phyloP scores from a whole-genome alignment of 345 rosid species.

The Abelmoschus esculentus region DNA sequence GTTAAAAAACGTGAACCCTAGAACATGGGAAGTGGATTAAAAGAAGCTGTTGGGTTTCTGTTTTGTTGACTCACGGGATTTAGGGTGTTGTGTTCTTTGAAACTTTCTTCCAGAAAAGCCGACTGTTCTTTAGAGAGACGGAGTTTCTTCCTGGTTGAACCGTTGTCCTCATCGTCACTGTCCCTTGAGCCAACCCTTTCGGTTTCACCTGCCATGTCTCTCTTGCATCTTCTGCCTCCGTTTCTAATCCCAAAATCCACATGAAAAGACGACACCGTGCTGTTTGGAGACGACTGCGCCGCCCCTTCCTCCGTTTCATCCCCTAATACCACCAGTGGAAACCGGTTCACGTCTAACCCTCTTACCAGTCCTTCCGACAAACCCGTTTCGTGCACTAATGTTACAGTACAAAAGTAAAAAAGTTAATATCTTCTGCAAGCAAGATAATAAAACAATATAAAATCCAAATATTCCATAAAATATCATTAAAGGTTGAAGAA shows the following conservation, averaged over 20 bases:
- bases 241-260: conserved; percentile 62
- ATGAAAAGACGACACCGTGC: conserved; percentile 72
- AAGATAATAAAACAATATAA: too few relatives aligned
- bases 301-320: conserved; percentile 52
- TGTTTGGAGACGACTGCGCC: conserved; percentile 68
- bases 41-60: background rate
- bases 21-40: background rate
- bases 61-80: conserved; percentile 54
- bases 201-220: conserved; percentile 40
- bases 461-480: background rate
- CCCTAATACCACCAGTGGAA: conserved; percentile 20
- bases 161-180: conserved; percentile 84
- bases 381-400: conserved; percentile 38
- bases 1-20: background rate
- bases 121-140: conserved; percentile 88
- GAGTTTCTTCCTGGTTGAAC: conserved; percentile 79
- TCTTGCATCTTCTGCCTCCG: conserved; percentile 35
- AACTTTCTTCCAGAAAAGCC: conserved; percentile 89
- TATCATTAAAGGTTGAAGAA: too few relatives aligned
- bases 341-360: conserved; percentile 46
- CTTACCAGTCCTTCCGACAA: conserved; percentile 26
- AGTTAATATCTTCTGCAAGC: background rate
- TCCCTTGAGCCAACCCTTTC: conserved; percentile 63
- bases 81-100: conserved; percentile 86
- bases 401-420: background rate